Base-by-base conservation (phyloP, 1,284 basidiomycete genomes). In the Fomes fomentarius region DNA sequence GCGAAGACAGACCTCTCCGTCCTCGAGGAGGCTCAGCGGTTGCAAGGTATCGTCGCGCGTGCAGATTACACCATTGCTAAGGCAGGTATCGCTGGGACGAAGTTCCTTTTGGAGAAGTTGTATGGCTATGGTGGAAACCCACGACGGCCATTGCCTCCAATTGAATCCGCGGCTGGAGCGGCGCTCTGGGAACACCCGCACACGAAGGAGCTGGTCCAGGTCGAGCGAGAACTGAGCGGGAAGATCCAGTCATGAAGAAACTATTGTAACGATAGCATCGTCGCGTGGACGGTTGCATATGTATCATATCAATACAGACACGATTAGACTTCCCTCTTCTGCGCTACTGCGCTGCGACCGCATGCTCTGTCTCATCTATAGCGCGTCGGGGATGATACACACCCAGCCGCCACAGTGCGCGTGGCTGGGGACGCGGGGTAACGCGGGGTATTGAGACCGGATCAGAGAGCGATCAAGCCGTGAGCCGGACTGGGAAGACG, bases 61-160 rank as follows among this genome's bases (percentile, higher is more conserved):
- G 92, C 86, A 3, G 94, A 96, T 68, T 87, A 78, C 59, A 89
- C 91, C 12, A 87, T 94, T 64, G 83, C 89, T 25, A 89, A 90
- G 68, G 74, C 83, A 3, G 89, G 88, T 4, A 90, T 96, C 62
- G 75, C 89, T 1, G 93, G 93, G 7, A 94, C 90, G 12, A 96
- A 96, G 74, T 87, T 77, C 69, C 78, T 92, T 47, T 72, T 94
- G 26, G 75, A 89, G 70, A 86, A 83, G 67, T 71, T 91, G 46
- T 81, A 86, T 62, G 92, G 91, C 5, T 92, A 91, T 66, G 89
- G 89, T 15, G 91, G 93, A 0, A 71, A 80, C 31, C 84, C 91
- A 37, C 82, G 94, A 54, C 84, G 79, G 58, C 91, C 94, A 10
- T 79, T 96, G 45, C 81, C 83, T 37, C 83, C 85, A 4, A 83